Base-by-base conservation (phyloP, 768 basidiomycete species). In the Nevesoporus exiguus region DNA sequence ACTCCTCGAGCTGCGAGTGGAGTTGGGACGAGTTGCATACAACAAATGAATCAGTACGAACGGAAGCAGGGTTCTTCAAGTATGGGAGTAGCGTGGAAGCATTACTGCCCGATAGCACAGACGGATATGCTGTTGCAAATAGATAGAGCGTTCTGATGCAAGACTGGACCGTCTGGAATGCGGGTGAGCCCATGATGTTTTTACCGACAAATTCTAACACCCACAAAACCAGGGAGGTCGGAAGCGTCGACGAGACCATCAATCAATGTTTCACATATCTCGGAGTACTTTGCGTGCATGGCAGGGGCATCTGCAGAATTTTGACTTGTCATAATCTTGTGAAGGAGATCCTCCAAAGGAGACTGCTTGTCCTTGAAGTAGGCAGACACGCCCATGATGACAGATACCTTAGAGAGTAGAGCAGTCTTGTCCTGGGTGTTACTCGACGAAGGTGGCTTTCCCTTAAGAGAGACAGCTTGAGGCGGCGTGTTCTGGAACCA, bases 11-110 rank as follows among this genome's bases (percentile, higher is more conserved):
- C 93, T 96, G 61, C 8, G 17, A 40, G 19, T 1, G 25, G 40
- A 14, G 47, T 61, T 17, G 49, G 48, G 41, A 56, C 21, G 41
- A 9, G 29, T 10, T 43, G 3, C 52, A 55, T 40, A 30, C 6
- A 49, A 15, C 33, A 37, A 48, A 21, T 21, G 29, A 3, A 24
- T 24, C 27, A n/a, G 1, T 47, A 70, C 82, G 63, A 66, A 95
- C 93, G 15, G 85, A 84, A 5, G 80, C 79, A 0, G 89, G 83
- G 58, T 85, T 88, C 68, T 93, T 93, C 46, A 99, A 77, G 67
- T 98, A 98, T 0, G 94, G 93, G 3, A 98, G 76, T 5, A 99
- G 76, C 0, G 88, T 90, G 2, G 85, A 85, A 0, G 94, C 97
- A 56, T 91, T 88, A 1, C 81, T 76, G 5, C 86, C 85, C 24